A percentile compares a stretch with the other conserved stretches of the same genome.
These are phyloP conservation scores for Fusarium citri DNA, from an alignment of 2,329 filamentous ascomycete genomes.

Conservation along the genomic window DNA sequence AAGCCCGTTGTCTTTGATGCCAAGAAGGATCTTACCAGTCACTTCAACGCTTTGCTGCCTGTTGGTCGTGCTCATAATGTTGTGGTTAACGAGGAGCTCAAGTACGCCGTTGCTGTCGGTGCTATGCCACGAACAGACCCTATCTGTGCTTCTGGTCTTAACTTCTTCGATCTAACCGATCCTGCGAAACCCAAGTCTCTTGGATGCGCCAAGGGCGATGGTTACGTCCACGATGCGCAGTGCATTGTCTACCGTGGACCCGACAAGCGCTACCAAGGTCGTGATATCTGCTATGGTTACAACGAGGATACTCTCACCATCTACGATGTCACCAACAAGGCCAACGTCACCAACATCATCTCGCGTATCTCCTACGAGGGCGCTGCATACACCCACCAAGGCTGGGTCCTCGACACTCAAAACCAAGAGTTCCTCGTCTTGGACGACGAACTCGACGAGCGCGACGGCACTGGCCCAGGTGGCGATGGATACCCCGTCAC, in stretches of 20 bases:
- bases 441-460: slow-evolving; percentile 67
- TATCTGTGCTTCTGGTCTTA: slow-evolving; percentile 62
- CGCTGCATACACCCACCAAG: slow-evolving; percentile 69
- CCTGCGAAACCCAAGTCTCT: slow-evolving; percentile 63
- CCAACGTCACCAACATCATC: slow-evolving; percentile 56
- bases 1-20: slow-evolving; percentile 51
- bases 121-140: slow-evolving; percentile 53
- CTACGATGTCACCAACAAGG: slow-evolving; percentile 64
- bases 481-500: slow-evolving; percentile 60
- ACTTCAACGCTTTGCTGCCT: slow-evolving; percentile 49
- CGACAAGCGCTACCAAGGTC: slow-evolving; percentile 58
- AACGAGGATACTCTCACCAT: slow-evolving; percentile 66
- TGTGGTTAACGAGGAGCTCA: slow-evolving; percentile 60
- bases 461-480: slow-evolving; percentile 53
- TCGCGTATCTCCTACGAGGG: slow-evolving; percentile 67
- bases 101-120: slow-evolving; percentile 60
- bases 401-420: slow-evolving; percentile 61
- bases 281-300: slow-evolving; percentile 68
- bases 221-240: slow-evolving; percentile 71
- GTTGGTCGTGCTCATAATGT: slow-evolving; percentile 64
- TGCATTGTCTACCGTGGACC: slow-evolving; percentile 67
- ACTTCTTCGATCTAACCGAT: slow-evolving; percentile 68
- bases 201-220: slow-evolving; percentile 65
- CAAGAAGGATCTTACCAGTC: slow-evolving; percentile 51
- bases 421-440: slow-evolving; percentile 61